Conservation (phyloP, 2,329 filamentous ascomycete genomes). For the Decorospora gaudefroyi region DNA sequence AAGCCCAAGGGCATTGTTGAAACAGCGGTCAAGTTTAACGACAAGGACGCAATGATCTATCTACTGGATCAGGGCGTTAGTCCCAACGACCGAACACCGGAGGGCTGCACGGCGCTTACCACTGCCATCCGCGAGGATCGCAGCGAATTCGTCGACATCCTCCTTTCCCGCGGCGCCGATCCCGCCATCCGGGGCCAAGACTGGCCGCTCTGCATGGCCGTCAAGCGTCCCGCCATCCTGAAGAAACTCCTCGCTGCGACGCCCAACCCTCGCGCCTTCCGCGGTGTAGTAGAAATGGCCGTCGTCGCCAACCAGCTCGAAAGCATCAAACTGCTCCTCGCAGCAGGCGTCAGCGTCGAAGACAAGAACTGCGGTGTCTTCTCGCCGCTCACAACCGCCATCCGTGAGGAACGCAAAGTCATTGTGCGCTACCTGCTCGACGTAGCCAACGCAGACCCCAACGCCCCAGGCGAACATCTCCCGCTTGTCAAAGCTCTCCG, state of each 20-base stretch:
- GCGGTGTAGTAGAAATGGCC: constrained; percentile 69
- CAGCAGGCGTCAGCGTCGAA: constrained; percentile 68
- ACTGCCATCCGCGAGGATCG: constrained; percentile 67
- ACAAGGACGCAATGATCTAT: constrained; percentile 64
- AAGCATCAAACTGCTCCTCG: constrained; percentile 67
- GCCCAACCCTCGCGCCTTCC: constrained; percentile 63
- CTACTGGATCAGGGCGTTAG: constrained; percentile 64
- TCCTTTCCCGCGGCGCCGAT: constrained; percentile 64
- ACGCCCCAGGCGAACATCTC: constrained; percentile 70
- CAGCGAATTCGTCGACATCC: constrained; percentile 62
- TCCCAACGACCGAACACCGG: constrained; percentile 62
- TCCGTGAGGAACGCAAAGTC: constrained; percentile 64
- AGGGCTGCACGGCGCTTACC: constrained; percentile 66
- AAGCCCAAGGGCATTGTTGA: constrained; percentile 68
- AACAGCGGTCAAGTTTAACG: constrained; percentile 65
- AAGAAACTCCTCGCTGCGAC: constrained; percentile 61
- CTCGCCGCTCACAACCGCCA: constrained; percentile 68
- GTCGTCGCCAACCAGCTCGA: constrained; percentile 69
- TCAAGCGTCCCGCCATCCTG: constrained; percentile 64
- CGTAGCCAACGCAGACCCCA: constrained; percentile 66
- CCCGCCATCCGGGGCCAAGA: constrained; percentile 67
- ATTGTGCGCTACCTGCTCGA: constrained; percentile 66
- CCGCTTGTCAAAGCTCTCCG: constrained; percentile 72
- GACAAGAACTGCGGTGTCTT: constrained; percentile 75
- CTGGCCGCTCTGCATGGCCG: constrained; percentile 73